Evolutionary conservation across 192 early-diverging fungal species (phyloP), one percentile per base, ranked within the genome.

Genomic region (Chytriomyces confervae): DNA sequence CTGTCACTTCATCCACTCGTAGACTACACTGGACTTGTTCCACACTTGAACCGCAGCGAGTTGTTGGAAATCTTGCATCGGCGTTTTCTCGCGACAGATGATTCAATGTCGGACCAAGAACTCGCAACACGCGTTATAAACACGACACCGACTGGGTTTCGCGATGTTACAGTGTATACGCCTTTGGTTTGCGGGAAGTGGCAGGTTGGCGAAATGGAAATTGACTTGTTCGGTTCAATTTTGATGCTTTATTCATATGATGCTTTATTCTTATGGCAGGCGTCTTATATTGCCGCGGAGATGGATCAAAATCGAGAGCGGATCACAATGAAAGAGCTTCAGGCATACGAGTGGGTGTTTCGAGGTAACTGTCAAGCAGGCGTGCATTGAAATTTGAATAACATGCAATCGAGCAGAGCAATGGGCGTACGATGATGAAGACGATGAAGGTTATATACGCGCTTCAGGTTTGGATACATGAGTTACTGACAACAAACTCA

Each of bases 261-360:
- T 36, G 29, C 29, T 0, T 36, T 36, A 36, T 36, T 36, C 29
- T 36, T 36, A 45, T 53, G 71, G 60, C 50, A 72, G 57, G 71
- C 73, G 73, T 75, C 66, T 11, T 69, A 75, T 65, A 46, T 75
- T 75, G 73, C 61, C 16, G 73, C 73, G 18, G 73, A 75, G 62
- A 13, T 65, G 10, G 73, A 75, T 75, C 18, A 27, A 29, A 3
- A n/a, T 45, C 16, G 73, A 23, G 43, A 44, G 62, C 4, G 18
- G 7, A 49, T 75, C 20, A 75, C 73, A 18, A 36, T n/a, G 60
- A 43, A 16, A n/a, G 73, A 75, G 73, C 23, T 75, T 61, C 11
- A 29, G 62, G 62, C 27, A 47, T 75, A 75, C 45, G 63, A 66
- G 1, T 75, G 73, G 73, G 29, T 13, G 11, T 73, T 73, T 44